Evolutionary conservation across 2,329 filamentous ascomycete species (phyloP), one percentile per base, ranked within the genome.

Genomic region (Colletotrichum trifolii): DNA sequence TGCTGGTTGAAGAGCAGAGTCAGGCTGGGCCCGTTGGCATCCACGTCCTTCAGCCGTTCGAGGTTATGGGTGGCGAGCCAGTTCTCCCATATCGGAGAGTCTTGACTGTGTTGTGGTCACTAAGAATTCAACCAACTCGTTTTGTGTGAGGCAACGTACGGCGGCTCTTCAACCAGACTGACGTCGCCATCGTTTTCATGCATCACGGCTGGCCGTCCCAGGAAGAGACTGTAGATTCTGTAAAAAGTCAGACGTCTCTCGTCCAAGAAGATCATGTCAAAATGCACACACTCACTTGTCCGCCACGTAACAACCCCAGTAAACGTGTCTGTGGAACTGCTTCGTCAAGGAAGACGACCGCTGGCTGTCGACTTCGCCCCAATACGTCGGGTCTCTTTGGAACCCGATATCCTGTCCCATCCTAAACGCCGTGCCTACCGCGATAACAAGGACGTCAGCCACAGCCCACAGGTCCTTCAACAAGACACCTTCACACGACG

Each of bases 351-450:
- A 42, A 2, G 17, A 53, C 11, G 71, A 69, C 0, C 56, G 43
- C 0, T 68, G 0, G 59, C 47, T 0, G 69, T 68, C 2, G 50
- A 54, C 1, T 71, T 60, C 0, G 73, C 69, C 46, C 69, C 70
- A 73, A 10, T 60, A 52, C 15, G 67, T 67, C 3, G 72, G 70
- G 12, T 73, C 72, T 63, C 67, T 69, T 45, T 75, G 72, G 35
- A 75, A 71, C 7, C 73, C 73, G 10, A 75, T 56, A 39, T 75
- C 73, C 40, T 74, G 71, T 1, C 69, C 73, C 68, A 75, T 74
- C 8, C 73, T 71, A 58, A 75, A 75, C 8, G 73, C 73, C n/a
- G 74, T 73, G 0, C 73, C 71, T 74, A 10, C 2, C 8, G 11
- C 6, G 34, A 47, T 34, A 12, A 67, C 68, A 71, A 12, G 53